Conservation (phyloP, 2,329 filamentous ascomycete genomes). For the Sporothrix brasiliensis region DNA sequence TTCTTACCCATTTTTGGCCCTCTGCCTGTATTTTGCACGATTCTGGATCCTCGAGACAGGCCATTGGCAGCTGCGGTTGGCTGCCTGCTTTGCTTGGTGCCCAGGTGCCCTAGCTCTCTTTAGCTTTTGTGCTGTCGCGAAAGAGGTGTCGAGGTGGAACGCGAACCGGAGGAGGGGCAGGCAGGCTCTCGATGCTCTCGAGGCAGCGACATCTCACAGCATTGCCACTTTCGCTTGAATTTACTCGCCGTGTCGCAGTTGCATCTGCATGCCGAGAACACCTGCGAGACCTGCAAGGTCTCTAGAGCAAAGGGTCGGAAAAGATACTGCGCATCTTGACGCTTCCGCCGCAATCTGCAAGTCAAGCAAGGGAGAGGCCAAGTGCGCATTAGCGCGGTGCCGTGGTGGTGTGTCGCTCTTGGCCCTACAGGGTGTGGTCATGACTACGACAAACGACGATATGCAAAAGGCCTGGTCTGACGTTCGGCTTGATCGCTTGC, state of each 20-base stretch:
- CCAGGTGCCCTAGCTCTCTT: conserved; percentile 30
- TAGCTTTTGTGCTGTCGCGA: conserved; percentile 28
- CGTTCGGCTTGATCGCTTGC: too few species aligned
- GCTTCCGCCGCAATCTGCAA: conserved; percentile 25
- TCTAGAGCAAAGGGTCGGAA: background rate
- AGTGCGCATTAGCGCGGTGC: conserved; percentile 22
- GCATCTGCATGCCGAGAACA: conserved; percentile 15
- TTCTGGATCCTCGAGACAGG: background rate
- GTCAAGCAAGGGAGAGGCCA: conserved; percentile 27
- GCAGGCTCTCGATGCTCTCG: background rate
- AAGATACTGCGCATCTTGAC: background rate
- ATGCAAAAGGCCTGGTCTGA: background rate
- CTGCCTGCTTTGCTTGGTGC: background rate
- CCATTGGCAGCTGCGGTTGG: conserved; percentile 33
- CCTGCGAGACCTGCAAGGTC: background rate
- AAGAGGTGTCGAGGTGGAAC: background rate
- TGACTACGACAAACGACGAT: background rate
- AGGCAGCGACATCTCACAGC: background rate
- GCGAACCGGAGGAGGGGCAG: conserved; percentile 9
- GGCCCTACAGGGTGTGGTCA: conserved; percentile 22
- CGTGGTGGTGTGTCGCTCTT: conserved; percentile 21
- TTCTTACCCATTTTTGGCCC: background rate
- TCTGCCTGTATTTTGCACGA: conserved; percentile 3
- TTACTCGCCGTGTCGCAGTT: background rate
- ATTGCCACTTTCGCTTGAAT: background rate